Base-by-base conservation (phyloP, 208 protist species). In the Jaenimonas drosophilae region DNA sequence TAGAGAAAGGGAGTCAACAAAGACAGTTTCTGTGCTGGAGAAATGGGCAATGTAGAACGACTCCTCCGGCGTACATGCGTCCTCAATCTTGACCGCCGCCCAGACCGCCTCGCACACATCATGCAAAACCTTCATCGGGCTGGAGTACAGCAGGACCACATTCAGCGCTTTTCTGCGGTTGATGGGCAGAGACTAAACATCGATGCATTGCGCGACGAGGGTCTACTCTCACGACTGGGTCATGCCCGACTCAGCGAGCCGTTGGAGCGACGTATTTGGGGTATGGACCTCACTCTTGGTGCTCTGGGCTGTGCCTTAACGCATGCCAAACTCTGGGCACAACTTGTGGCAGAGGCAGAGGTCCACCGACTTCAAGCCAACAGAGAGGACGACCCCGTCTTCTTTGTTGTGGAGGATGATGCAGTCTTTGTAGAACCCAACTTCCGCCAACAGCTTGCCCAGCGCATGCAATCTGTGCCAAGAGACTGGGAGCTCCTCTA, bases 301-400 rank as follows among this genome's bases (percentile, higher is more conserved):
- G 84, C 79, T 5, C 63, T 92, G 6, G 84, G 84, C n/a, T 92
- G 84, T 48, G 84, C 84, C 19, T 37, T 87, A 11, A 92, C 76
- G 36, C 84, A 92, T 59, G 31, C 67, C 4, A 34, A 72, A 39
- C 38, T 92, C 2, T 92, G 84, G 79, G 78, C 74, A 45, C 27
- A 24, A 17, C 34, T 3, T 14, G 53, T 6, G 23, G 19, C 7
- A 30, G 31, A 2, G 19, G 14, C 11, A 12, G n/a, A n/a, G n/a
- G n/a, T n/a, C n/a, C n/a, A n/a, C n/a, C n/a, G n/a, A n/a, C n/a
- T n/a, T n/a, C n/a, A n/a, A n/a, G n/a, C n/a, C n/a, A n/a, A n/a
- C n/a, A n/a, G n/a, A n/a, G n/a, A n/a, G n/a, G 24, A 48, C 21
- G 26, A 21, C 7, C 9, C 37, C 6, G 42, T 31, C 14, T 51